Conservation (phyloP, 441 rosid species). For the Lepidium campestre region DNA sequence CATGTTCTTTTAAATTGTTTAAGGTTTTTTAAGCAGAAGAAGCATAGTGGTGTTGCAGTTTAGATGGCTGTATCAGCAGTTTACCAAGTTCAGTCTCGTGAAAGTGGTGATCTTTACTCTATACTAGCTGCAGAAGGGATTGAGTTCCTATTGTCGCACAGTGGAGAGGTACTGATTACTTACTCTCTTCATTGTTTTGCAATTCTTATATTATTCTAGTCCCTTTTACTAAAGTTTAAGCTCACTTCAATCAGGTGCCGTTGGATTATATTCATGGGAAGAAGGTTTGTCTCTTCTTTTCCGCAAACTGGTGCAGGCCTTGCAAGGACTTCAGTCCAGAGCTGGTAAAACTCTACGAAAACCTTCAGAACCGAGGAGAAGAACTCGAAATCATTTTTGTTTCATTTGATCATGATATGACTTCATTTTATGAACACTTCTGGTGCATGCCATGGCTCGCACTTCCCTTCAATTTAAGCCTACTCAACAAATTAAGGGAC, state of each 20-base stretch:
- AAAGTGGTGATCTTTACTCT: slow-evolving; percentile 29
- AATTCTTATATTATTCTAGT: not conserved
- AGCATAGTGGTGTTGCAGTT: slow-evolving; percentile 4
- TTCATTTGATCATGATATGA: slow-evolving; percentile 61
- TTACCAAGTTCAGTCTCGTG: slow-evolving; percentile 21
- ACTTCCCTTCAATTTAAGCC: slow-evolving; percentile 47
- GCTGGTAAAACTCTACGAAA: slow-evolving; percentile 50
- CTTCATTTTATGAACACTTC: slow-evolving; percentile 57
- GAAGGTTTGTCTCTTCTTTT: slow-evolving; percentile 62
- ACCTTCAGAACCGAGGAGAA: slow-evolving; percentile 36
- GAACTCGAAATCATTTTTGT: slow-evolving; percentile 62
- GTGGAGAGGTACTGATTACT: slow-evolving; percentile 40
- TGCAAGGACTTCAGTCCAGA: slow-evolving; percentile 59
- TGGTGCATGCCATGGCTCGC: slow-evolving; percentile 80
- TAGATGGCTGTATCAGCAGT: slow-evolving; percentile 39
- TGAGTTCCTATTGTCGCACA: slow-evolving; percentile 51
- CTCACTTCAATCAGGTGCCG: slow-evolving; percentile 44
- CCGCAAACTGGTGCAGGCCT: slow-evolving; percentile 88
- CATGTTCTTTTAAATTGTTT: slow-evolving; percentile 1
- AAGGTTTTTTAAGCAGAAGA: not conserved
- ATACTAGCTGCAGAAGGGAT: slow-evolving; percentile 50
- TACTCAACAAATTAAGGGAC: slow-evolving; percentile 37
- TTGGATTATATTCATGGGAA: slow-evolving; percentile 46
- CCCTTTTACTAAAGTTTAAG: not conserved
- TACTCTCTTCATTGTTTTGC: not conserved